Evolutionary conservation across 345 rosid species (phyloP).

Genomic region (Camelina laxa): DNA sequence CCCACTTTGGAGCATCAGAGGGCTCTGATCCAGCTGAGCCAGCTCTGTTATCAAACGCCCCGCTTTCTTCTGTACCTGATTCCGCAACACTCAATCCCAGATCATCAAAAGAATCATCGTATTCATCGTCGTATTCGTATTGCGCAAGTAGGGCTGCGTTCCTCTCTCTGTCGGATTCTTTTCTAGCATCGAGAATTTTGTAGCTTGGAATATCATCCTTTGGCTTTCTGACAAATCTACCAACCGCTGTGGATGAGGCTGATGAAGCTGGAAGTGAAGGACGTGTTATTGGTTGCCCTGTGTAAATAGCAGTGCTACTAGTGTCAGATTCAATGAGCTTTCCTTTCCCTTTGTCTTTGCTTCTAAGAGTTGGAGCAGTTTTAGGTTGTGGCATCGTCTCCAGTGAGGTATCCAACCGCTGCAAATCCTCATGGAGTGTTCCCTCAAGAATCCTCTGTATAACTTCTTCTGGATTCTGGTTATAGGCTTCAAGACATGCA

Average conservation of each 20-base stretch:
- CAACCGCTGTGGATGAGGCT: constrained; percentile 59
- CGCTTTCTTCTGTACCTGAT: constrained; percentile 71
- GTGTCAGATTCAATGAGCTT: constrained; percentile 60
- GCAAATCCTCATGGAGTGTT: constrained; percentile 82
- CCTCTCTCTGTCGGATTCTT: constrained; percentile 54
- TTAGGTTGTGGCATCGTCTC: constrained; percentile 64
- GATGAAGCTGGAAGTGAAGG: constrained; percentile 53
- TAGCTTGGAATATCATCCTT: constrained; percentile 53
- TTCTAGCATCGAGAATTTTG: constrained; percentile 57
- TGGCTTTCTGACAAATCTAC: constrained; percentile 83
- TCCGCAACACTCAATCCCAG: constrained; percentile 76
- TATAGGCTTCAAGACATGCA: constrained; percentile 91
- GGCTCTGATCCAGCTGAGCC: constrained; percentile 44
- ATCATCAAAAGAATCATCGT: constrained; percentile 97
- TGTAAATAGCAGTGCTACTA: constrained; percentile 30
- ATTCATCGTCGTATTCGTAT: constrained; percentile 94
- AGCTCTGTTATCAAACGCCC: constrained; percentile 54
- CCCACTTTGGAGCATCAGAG: constrained; percentile 66
- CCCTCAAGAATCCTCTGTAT: constrained; percentile 94
- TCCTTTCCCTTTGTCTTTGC: constrained; percentile 84
- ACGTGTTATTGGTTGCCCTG: constrained; percentile 41
- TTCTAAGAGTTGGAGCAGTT: constrained; percentile 50
- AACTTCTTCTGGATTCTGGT: constrained; percentile 90
- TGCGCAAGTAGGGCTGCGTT: constrained; percentile 64
- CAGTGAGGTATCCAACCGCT: constrained; percentile 62